phyloP scores from a whole-genome alignment of 179 eudicot species.

The Amaranthus tricolor region DNA sequence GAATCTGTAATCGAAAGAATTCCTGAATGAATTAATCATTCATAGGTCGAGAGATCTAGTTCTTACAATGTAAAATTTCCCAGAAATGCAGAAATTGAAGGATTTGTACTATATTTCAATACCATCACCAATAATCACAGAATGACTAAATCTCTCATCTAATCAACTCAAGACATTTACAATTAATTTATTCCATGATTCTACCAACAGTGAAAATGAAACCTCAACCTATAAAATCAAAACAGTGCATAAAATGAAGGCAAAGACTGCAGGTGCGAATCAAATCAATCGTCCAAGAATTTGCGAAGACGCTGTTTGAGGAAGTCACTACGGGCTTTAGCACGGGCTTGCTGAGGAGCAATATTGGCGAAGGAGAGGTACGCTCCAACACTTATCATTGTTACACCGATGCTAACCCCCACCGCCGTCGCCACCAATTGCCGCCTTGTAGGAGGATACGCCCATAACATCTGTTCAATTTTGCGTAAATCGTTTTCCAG shows the following conservation, averaged over 20 bases:
- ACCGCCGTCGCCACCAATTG: slow-evolving; percentile 38
- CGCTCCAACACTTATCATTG: slow-evolving; percentile 43
- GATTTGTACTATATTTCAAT: not conserved
- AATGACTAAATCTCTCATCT: not conserved
- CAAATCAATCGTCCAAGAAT: slow-evolving; percentile 44
- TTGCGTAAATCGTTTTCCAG: not conserved
- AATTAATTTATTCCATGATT: not conserved
- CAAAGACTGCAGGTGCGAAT: not conserved
- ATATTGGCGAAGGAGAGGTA: slow-evolving; percentile 53
- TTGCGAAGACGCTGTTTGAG: slow-evolving; percentile 55
- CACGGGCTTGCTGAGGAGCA: slow-evolving; percentile 56
- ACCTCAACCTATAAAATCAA: not conserved
- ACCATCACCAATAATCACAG: not conserved
- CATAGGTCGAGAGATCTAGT: not conserved
- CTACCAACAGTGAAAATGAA: not conserved
- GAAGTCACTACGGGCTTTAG: slow-evolving; percentile 53
- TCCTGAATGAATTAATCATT: not conserved
- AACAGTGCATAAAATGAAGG: not conserved
- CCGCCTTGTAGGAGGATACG: slow-evolving; percentile 47
- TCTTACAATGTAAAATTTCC: not conserved
- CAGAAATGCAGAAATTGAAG: not conserved
- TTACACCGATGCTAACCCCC: slow-evolving; percentile 38
- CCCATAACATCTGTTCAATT: slow-evolving; percentile 37
- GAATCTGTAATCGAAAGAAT: too few species aligned
- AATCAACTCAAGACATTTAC: not conserved